These are phyloP conservation scores for Hypoxylon subgilvum DNA, from an alignment of 495 filamentous ascomycete species.

Conservation along the genomic window DNA sequence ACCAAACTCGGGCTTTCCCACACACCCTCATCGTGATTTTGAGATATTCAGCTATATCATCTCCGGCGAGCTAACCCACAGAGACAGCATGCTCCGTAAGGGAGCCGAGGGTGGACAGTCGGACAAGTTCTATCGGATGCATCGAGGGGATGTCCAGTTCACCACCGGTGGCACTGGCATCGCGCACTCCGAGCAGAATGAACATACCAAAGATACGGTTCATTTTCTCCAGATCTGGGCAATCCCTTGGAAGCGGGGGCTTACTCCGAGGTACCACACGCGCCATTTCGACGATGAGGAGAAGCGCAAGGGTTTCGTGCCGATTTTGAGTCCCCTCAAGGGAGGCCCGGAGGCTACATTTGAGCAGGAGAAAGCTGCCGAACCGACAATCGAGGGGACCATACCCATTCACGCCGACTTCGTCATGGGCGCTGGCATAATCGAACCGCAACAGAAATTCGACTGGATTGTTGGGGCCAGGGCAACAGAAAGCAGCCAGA, in stretches of 20 bases:
- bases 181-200: constrained; percentile 77
- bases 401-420: constrained; percentile 84
- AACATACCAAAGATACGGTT: constrained; percentile 65
- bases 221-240: constrained; percentile 88
- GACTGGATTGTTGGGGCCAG: constrained; percentile 67
- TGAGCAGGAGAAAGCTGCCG: constrained; percentile 64
- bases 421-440: constrained; percentile 74
- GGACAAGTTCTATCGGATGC: constrained; percentile 72
- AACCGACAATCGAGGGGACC: constrained; percentile 61
- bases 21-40: constrained; percentile 79
- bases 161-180: constrained; percentile 81
- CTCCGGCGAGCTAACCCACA: constrained; percentile 78
- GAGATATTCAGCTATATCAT: constrained; percentile 87
- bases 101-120: constrained; percentile 56
- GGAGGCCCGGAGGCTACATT: constrained; percentile 63
- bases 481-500: constrained; percentile 54
- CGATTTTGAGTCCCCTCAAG: constrained; percentile 73
- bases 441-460: constrained; percentile 60
- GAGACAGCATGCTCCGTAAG: constrained; percentile 72
- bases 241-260: constrained; percentile 68
- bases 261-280: constrained; percentile 74
- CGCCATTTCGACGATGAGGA: constrained; percentile 68
- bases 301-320: constrained; percentile 70
- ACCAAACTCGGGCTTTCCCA: constrained; percentile 72
- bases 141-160: constrained; percentile 81